phyloP scores from a whole-genome alignment of 352 stramenopile species.

The Halophytophthora batemanensis region DNA sequence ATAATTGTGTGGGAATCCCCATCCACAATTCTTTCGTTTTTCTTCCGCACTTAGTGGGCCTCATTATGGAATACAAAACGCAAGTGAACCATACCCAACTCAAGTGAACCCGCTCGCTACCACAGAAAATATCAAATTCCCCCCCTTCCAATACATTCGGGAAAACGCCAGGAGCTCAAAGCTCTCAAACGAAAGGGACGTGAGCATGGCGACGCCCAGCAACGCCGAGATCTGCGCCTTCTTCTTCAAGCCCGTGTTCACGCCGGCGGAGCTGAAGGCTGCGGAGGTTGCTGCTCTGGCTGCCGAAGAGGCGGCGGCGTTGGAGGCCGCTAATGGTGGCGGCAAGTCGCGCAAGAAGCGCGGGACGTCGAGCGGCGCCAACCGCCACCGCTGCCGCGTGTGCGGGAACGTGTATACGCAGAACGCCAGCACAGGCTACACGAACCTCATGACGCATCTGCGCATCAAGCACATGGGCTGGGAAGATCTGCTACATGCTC shows the following conservation, averaged over 20 bases:
- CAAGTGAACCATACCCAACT: no score
- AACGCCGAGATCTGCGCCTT: conserved; percentile 29
- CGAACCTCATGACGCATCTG: conserved; percentile 37
- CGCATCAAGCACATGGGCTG: conserved; percentile 35
- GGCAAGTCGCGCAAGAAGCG: conserved; percentile 25
- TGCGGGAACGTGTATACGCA: conserved; percentile 34
- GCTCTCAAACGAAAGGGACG: no score
- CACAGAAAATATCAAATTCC: no score
- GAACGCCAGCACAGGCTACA: conserved; percentile 31
- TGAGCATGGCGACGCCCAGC: conserved; percentile 9
- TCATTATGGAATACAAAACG: no score
- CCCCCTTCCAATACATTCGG: no score
- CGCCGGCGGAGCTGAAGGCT: conserved; percentile 1
- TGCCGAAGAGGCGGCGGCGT: not conserved
- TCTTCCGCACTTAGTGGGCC: no score
- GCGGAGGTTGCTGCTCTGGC: not conserved
- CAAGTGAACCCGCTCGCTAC: no score
- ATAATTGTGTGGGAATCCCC: no score
- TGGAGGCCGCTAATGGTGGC: conserved; percentile 1
- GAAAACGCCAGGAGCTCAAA: no score
- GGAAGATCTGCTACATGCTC: conserved; percentile 18
- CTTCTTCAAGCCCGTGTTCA: conserved; percentile 36
- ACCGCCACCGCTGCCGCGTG: conserved; percentile 31
- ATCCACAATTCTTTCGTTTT: no score
- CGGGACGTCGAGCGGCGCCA: conserved; percentile 12